These are phyloP conservation scores for Phytophthora palmivora DNA, from an alignment of 352 stramenopile genomes.

Conservation along the genomic window DNA sequence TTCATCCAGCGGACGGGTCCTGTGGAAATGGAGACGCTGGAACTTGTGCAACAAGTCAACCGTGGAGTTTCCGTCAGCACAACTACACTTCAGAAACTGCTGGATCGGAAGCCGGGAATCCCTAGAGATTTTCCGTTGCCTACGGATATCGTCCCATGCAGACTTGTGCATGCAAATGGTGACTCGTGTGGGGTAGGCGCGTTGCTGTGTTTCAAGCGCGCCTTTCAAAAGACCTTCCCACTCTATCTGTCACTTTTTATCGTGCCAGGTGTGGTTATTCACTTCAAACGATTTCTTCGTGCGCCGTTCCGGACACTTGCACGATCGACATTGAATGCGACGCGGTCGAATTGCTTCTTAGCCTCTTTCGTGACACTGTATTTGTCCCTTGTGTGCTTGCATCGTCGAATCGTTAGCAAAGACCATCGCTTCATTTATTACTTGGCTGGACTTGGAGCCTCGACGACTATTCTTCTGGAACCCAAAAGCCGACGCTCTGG, in stretches of 20 bases:
- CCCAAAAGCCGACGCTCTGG: slow-evolving; percentile 81
- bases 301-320: slow-evolving; percentile 57
- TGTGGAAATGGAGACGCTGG: slow-evolving; percentile 65
- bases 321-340: slow-evolving; percentile 69
- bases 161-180: slow-evolving; percentile 64
- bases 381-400: slow-evolving; percentile 68
- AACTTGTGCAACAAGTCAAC: slow-evolving; percentile 72
- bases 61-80: slow-evolving; percentile 52
- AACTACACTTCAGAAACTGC: slow-evolving; percentile 47
- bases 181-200: slow-evolving; percentile 57
- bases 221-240: slow-evolving; percentile 74
- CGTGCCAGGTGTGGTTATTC: slow-evolving; percentile 81
- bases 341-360: slow-evolving; percentile 80
- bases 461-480: slow-evolving; percentile 77
- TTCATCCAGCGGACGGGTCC: slow-evolving; percentile 85
- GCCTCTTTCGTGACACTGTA: slow-evolving; percentile 80
- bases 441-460: slow-evolving; percentile 67
- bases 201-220: slow-evolving; percentile 59
- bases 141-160: slow-evolving; percentile 58
- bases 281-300: slow-evolving; percentile 83
- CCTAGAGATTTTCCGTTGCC: slow-evolving; percentile 35
- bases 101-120: slow-evolving; percentile 53
- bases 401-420: slow-evolving; percentile 55
- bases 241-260: slow-evolving; percentile 89
- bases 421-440: slow-evolving; percentile 87